These are phyloP conservation scores for Bothia castanella DNA, from an alignment of 1,284 basidiomycete species.

Conservation along the genomic window DNA sequence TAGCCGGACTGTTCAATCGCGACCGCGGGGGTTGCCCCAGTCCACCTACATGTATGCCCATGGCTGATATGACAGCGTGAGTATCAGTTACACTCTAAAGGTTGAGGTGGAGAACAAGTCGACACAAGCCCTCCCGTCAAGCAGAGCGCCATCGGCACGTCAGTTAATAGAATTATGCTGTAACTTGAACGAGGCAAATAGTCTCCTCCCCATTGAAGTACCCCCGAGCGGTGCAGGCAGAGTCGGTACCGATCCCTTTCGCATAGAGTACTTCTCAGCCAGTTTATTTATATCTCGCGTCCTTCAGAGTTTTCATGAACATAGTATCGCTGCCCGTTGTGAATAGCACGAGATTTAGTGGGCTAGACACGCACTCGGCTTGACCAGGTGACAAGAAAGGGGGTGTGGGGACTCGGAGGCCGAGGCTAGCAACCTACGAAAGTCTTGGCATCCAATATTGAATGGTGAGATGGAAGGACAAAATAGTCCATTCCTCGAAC, in stretches of 20 bases:
- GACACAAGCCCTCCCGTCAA: not conserved
- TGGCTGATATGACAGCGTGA: not conserved
- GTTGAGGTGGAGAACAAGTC: not conserved
- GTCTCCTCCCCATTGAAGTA: constrained; percentile 6
- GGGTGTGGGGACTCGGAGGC: not conserved
- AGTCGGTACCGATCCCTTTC: constrained; percentile 5
- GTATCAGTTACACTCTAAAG: too few species aligned
- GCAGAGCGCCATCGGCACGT: too few species aligned
- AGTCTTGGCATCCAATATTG: too few species aligned
- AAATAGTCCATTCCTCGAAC: too few species aligned
- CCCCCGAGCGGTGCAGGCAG: not conserved
- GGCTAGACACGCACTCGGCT: not conserved
- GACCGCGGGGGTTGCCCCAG: not conserved
- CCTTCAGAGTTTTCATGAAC: constrained; percentile 1
- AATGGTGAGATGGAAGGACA: too few species aligned
- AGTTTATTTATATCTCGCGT: constrained; percentile 8
- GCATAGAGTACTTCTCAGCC: constrained; percentile 6
- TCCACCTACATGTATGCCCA: not conserved
- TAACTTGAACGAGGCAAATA: not conserved
- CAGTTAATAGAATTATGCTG: too few species aligned
- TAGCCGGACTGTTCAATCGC: not conserved
- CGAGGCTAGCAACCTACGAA: not conserved
- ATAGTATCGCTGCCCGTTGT: constrained; percentile 8
- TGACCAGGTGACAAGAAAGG: not conserved
- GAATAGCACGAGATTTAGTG: constrained; percentile 13